Base-by-base conservation (phyloP, 1,139 yeast genomes). In the Zygosaccharomyces sapae region DNA sequence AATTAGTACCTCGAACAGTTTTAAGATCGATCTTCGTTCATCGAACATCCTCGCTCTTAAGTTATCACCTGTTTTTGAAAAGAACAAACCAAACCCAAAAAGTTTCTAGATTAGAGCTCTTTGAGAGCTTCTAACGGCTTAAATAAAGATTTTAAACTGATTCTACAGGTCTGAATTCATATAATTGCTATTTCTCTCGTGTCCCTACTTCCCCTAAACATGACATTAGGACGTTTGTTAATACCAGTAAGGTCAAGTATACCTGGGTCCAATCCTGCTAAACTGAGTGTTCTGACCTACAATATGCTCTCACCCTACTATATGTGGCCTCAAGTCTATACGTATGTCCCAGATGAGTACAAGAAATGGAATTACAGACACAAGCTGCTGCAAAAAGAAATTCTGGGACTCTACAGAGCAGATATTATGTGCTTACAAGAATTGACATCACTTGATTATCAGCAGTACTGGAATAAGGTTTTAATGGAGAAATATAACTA, bases 371-470 rank as follows among this genome's bases (percentile, higher is more conserved):
- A 61, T 2, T 72, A 75, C 53, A 56, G 85, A 46, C 72, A 77
- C 46, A 68, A 70, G 1, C 61, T 78, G 36, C 57, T 79, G 34
- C 73, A 74, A 49, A 55, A 65, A 36, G 69, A 67, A 29, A 37
- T 70, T 13, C 64, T 78, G 44, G 48, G 54, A 3, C 73, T 69
- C 41, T 62, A 79, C 36, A 57, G 70, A 34, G 70, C 79, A 33
- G 84, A 79, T 57, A 73, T 80, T 12, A 75, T 80, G 78, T 80
- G 83, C 55, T 72, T 79, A 53, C 84, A 80, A 57, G 84, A 80
- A 62, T 69, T 80, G 74, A 83, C 80, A 40, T 66, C 67, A 29
- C 64, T 65, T 19, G 68, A 76, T n/a, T 80, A 77, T 54, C 50
- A 68, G 10, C 59, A 63, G 5, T 67, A 65, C 44, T 79, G 84